phyloP scores from a whole-genome alignment of 306 rosid genomes.

The Cucumis cinereus region DNA sequence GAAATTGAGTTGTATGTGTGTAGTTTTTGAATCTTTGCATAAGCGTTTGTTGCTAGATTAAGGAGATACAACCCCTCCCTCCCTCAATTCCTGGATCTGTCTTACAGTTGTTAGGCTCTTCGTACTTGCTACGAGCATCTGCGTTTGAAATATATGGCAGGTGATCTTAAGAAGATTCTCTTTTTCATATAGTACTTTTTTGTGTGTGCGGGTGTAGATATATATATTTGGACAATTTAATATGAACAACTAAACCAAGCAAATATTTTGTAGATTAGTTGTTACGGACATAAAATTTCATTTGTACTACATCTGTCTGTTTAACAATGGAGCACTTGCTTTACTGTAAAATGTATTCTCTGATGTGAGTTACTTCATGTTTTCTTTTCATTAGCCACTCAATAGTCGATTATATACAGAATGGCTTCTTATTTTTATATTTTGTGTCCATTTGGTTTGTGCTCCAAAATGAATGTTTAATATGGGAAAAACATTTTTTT shows the following conservation, averaged over 20 bases:
- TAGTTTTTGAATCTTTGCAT: no score
- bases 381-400: neutral
- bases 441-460: neutral
- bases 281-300: neutral
- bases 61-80: no score
- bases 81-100: conserved; percentile 90
- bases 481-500: neutral
- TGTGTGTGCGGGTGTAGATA: no score
- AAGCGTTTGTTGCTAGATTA: no score
- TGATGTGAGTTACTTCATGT: neutral
- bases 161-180: conserved; percentile 23
- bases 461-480: neutral
- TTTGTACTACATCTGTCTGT: neutral
- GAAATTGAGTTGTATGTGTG: no score
- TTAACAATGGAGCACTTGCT: neutral
- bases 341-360: neutral
- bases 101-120: conserved; percentile 73
- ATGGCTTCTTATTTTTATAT: neutral
- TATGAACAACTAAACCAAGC: neutral
- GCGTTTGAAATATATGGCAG: conserved; percentile 93
- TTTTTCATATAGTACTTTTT: neutral
- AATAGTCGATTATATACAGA: neutral
- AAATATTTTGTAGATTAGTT: neutral
- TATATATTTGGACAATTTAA: neutral
- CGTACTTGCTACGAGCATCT: conserved; percentile 74